Evolutionary conservation across 371 early-diverging fungal genomes (phyloP).

Genomic region (Fennellomyces sp.): DNA sequence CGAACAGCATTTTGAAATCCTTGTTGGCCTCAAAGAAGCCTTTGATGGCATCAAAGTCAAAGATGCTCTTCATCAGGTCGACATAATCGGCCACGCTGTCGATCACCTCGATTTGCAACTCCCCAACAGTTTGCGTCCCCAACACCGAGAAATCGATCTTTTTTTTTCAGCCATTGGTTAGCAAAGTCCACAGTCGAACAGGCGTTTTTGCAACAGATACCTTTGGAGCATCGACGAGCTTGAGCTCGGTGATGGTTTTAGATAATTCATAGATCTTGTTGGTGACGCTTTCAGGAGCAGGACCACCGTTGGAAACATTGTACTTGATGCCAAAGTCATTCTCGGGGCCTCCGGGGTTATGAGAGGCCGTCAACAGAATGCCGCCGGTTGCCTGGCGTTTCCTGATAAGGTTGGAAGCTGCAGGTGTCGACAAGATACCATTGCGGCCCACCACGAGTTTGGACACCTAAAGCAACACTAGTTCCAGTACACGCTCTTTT

Average conservation of each 20-base stretch:
- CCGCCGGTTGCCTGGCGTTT: constrained; percentile 88
- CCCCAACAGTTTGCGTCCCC: constrained; percentile 61
- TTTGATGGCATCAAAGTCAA: constrained; percentile 86
- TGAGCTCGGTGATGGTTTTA: constrained; percentile 71
- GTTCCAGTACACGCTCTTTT: too few species aligned
- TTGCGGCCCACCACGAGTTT: constrained; percentile 91
- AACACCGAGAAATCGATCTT: constrained; percentile 79
- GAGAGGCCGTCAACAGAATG: constrained; percentile 95
- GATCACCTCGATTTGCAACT: constrained; percentile 81
- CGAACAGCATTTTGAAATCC: constrained; percentile 88
- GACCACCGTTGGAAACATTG: constrained; percentile 95
- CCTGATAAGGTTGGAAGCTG: constrained; percentile 93
- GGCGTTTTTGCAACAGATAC: constrained; percentile 29
- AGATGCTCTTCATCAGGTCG: constrained; percentile 84
- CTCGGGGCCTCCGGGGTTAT: constrained; percentile 98
- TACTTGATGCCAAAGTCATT: constrained; percentile 99
- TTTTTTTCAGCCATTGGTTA: too few species aligned
- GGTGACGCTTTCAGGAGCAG: constrained; percentile 94
- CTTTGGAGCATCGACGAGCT: constrained; percentile 70
- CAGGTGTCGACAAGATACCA: constrained; percentile 97
- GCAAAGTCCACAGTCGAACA: too few species aligned
- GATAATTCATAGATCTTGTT: constrained; percentile 85
- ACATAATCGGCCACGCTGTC: constrained; percentile 93
- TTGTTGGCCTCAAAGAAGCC: constrained; percentile 72
- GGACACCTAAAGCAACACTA: constrained; percentile 76